Evolutionary conservation across 257 asterid genomes (phyloP).

Genomic region (Osmanthus fragrans): DNA sequence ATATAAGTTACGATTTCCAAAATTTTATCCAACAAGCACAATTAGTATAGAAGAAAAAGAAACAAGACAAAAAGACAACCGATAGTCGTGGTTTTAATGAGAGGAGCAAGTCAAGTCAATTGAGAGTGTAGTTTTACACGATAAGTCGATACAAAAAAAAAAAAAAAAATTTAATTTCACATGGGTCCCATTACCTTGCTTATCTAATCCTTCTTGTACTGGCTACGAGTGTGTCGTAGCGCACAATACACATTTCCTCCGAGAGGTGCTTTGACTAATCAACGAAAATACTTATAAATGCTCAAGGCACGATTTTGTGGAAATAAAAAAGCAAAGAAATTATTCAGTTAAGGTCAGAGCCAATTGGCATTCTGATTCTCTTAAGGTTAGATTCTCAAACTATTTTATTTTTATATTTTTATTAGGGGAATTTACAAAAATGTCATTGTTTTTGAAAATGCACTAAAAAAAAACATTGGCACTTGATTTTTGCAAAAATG

Average conservation of each 20-base stretch:
- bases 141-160: not conserved
- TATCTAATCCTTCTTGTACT: not conserved
- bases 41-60: not conserved
- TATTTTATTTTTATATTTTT: too few relatives aligned
- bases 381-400: too few relatives aligned
- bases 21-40: not conserved
- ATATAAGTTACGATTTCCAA: not conserved
- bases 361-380: not conserved
- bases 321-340: too few relatives aligned
- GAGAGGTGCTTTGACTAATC: not conserved
- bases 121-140: conserved; percentile 30
- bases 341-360: not conserved
- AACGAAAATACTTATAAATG: not conserved
- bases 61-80: too few relatives aligned
- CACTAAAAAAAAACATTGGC: too few relatives aligned
- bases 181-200: not conserved
- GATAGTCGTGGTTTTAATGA: too few relatives aligned
- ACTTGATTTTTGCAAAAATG: too few relatives aligned
- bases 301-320: too few relatives aligned
- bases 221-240: not conserved
- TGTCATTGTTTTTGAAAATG: too few relatives aligned
- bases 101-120: conserved; percentile 17
- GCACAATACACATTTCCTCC: not conserved
- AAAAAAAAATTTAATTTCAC: not conserved
- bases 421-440: too few relatives aligned